Conservation (phyloP, 140 eudicot genomes). For the Anethum foeniculum region DNA sequence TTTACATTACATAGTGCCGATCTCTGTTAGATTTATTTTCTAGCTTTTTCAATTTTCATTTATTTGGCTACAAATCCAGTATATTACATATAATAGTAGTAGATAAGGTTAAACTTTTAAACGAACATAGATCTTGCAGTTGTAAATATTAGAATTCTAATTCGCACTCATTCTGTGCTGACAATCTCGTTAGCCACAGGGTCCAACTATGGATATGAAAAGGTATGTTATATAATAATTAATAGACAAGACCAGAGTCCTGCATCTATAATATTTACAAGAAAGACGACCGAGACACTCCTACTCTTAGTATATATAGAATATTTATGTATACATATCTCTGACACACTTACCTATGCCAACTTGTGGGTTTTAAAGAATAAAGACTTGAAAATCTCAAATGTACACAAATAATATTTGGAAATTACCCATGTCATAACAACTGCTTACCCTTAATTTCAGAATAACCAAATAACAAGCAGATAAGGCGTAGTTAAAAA, state of each 20-base stretch:
- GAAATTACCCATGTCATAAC: neutral
- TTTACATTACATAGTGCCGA: no score
- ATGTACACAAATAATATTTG: neutral
- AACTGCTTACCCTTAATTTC: neutral
- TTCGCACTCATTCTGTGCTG: neutral
- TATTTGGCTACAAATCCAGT: no score
- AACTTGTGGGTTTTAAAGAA: neutral
- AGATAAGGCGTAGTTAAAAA: neutral
- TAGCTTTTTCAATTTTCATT: no score
- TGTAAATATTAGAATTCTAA: neutral
- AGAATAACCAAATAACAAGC: neutral
- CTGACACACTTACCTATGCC: neutral
- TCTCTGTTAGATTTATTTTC: neutral
- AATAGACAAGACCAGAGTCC: neutral
- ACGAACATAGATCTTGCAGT: neutral
- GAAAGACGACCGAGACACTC: neutral
- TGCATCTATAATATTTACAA: neutral
- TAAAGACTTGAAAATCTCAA: neutral
- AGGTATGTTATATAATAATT: neutral
- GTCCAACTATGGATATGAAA: neutral
- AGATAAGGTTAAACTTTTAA: neutral
- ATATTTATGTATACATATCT: no score
- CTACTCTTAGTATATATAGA: neutral
- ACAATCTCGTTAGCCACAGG: neutral
- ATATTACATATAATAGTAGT: neutral